Evolutionary conservation across 148 eudicot genomes (phyloP).

Genomic region (Cornus suecica): DNA sequence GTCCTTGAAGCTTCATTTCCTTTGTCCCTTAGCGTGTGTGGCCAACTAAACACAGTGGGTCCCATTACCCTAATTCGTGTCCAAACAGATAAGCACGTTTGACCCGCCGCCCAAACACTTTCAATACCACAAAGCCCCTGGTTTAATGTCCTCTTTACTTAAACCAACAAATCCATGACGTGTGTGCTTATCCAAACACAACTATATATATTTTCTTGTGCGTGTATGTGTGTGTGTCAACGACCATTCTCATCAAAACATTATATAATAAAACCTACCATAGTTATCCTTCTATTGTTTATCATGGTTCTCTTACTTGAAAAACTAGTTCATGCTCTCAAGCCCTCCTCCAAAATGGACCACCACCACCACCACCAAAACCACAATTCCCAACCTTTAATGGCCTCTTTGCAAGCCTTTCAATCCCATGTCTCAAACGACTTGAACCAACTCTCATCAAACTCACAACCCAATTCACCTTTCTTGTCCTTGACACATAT

Average conservation of each 20-base stretch:
- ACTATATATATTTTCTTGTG: too few relatives aligned
- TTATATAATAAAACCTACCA: conserved; percentile 13
- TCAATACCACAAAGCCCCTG: not conserved
- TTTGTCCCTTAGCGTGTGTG: not conserved
- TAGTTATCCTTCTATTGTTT: not conserved
- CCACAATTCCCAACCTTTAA: conserved; percentile 14
- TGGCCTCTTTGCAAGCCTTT: conserved; percentile 37
- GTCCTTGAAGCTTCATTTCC: not conserved
- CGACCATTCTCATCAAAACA: not conserved
- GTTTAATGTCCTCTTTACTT: not conserved
- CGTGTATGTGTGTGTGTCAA: not conserved
- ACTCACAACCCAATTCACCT: conserved; percentile 24
- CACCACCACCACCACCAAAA: conserved; percentile 14
- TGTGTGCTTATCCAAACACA: not conserved
- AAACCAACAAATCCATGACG: not conserved
- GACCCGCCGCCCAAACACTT: conserved; percentile 18
- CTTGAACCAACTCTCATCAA: conserved; percentile 22
- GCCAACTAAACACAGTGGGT: not conserved
- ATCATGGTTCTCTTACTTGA: conserved; percentile 41
- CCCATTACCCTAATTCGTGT: not conserved
- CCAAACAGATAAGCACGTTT: conserved; percentile 25
- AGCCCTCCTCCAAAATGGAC: conserved; percentile 33
- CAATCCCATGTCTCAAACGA: conserved; percentile 25
- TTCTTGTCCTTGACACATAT: conserved; percentile 33
- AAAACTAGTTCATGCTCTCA: conserved; percentile 25